Conservation (phyloP, 129 eudicot genomes). For the Deinandra increscens region DNA sequence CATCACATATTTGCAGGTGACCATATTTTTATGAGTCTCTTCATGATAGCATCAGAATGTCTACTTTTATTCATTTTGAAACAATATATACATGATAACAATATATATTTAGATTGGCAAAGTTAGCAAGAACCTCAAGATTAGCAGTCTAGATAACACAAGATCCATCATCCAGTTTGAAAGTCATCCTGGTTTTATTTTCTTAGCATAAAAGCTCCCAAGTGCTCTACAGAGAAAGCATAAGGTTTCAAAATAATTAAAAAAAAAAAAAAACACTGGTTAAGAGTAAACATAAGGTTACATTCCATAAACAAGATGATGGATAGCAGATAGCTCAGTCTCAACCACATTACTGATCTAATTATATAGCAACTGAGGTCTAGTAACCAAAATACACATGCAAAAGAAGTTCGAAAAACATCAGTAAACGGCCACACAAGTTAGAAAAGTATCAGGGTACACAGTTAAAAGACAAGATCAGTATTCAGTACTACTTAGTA, state of each 20-base stretch:
- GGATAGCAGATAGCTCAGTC: neutral
- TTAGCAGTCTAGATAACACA: no score
- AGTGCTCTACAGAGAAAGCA: no score
- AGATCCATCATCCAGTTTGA: no score
- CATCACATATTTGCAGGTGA: neutral
- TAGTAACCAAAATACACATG: constrained; percentile 4
- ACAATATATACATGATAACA: no score
- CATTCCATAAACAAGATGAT: neutral
- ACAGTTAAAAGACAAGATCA: neutral
- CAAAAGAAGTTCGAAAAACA: neutral
- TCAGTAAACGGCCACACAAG: neutral
- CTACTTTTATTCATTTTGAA: neutral
- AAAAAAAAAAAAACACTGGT: no score
- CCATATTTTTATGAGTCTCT: neutral
- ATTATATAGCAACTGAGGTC: constrained; percentile 7
- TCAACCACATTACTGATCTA: neutral
- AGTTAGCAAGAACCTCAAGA: neutral
- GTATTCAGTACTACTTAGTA: neutral
- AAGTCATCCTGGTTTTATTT: no score
- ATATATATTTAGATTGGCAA: neutral
- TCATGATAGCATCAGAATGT: neutral
- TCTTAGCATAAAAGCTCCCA: no score
- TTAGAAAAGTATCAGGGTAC: constrained; percentile 1
- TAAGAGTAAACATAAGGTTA: neutral
- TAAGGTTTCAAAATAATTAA: no score